Base-by-base conservation (phyloP, 2,329 filamentous ascomycete species). In the Monilinia fructicola region DNA sequence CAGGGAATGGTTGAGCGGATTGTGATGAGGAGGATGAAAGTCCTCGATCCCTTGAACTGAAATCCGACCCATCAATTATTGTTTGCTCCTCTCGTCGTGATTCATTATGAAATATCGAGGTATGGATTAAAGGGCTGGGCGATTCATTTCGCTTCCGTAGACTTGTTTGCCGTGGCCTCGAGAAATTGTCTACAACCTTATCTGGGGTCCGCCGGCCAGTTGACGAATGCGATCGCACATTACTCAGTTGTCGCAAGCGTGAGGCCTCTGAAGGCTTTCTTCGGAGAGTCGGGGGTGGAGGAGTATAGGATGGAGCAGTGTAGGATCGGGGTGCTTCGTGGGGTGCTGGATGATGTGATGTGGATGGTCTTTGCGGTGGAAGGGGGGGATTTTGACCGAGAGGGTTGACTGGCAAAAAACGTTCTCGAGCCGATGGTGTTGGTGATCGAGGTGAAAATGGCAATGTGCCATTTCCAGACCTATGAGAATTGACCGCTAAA, bases 221-320 rank as follows among this genome's bases (percentile, higher is more conserved):
- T 3, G 70, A 66, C 16, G 72, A 72, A 31, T 70, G 68, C 38
- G 73, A 73, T 64, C 70, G 69, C 12, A 72, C 73, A 71, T 75
- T 75, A 68, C 76, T 74, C 60, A 76, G 65, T 35, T 74, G 71
- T 46, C 75, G 72, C 18, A 77, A 68, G 40, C 74, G 68, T 16
- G 74, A 75, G 18, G 74, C 75, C 50, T 77, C 75, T 4, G 75
- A 77, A 3, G 71, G 74, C 44, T 70, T 71, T 56, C 73, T 70
- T 52, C 71, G 73, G 12, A 73, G 66, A 21, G 35, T 67, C 14
- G 72, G 73, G 21, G 67, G 68, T 23, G 72, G 31, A 35, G 31
- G 31, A 5, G 31, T 35, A 7, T 35, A 35, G 31, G 31, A 56
- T 3, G 73, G 69, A 40, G 71, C 62, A 31, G 69, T 70, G 50